Evolutionary conservation across 2,329 filamentous ascomycete species (phyloP), one percentile per base, ranked within the genome.

Genomic region (Aureobasidium namibiae): DNA sequence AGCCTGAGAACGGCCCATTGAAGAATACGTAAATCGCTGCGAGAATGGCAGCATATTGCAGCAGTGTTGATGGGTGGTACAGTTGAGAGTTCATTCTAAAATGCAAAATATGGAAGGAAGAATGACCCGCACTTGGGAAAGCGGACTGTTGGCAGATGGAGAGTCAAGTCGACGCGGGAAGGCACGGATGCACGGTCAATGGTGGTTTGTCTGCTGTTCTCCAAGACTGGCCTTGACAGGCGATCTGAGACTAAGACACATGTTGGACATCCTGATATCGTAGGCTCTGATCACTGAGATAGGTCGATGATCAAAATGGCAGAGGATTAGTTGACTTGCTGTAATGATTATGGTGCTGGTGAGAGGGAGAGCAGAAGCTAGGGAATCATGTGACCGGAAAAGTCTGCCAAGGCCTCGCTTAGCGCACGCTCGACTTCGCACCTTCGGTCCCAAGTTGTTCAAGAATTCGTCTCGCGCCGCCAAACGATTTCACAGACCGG

Each of bases 41-140:
- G 9, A 69, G 63, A 23, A 72, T 68, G 26, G 64, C 57, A 24
- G 64, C 66, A 29, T 71, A 63, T 63, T 73, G 70, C 6, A 70
- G 24, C 9, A 67, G 53, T 5, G 68, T 72, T 11, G 70, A 66
- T 57, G 63, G 49, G 11, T 56, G 50, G 18, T 45, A 56, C 10
- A 56, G 23, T 10, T 45, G 39, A 29, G 53, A 18, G 8, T 36
- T 45, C 53, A 56, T 56, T 6, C 10, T n/a, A n/a, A 21, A 10
- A 42, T 9, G 11, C 10, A 21, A 1, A 5, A 42, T 13, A 31
- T 46, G 16, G 16, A 46, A 21, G 26, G 16, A n/a, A n/a, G n/a
- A n/a, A n/a, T n/a, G n/a, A n/a, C n/a, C n/a, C 21, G 4, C 1
- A 31, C 10, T 9, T 21, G 26, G 33, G 16, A 3, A 33, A 31